Evolutionary conservation across 129 eudicot species (phyloP), one percentile per base, ranked within the genome.

Genomic region (Helianthus tuberosus): DNA sequence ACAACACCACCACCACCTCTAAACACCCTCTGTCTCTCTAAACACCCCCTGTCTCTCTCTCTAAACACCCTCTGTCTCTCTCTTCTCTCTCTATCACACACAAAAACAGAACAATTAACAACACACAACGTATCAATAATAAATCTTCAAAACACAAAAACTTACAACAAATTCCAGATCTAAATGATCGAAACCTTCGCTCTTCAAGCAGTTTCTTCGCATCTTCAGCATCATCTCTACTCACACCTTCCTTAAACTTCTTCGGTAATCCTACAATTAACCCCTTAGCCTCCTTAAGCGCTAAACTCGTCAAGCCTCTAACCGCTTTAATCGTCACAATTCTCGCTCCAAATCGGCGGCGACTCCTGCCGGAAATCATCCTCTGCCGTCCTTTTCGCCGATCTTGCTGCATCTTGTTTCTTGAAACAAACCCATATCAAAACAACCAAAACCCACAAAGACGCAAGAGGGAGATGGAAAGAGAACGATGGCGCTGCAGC

Each of bases 151-250:
- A 35, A 46, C 64, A 1, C 29, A 32, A 48, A 60, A 59, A 35
- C 39, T 16, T 76, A 80, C 77, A 72, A 68, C 29, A 27, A 63
- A 43, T 16, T 11, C 3, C 6, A 14, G 68, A 53, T 20, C 74
- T 84, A 91, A 68, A 71, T 88, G 72, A 91, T 89, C 3, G 89
- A 66, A 64, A 91, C 75, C 72, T 94, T 90, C 47, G 97, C 97
- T 80, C 98, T 83, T 93, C 97, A 13, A 93, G 97, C 81, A 88
- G 97, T 77, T 93, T 93, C 84, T 93, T 90, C 15, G 89, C 97
- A 2, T 90, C 96, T 50, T 90, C 98, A 11, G 98, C 98, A 38
- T 94, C 98, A 11, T 94, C 97, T 68, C 71, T 90, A 1, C 96
- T 79, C 9, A 88, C 74, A 0, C 87, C 96, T 80, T 94, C 98